A percentile compares a stretch with the other conserved stretches of the same genome.
Evolutionary conservation across 1,284 basidiomycete genomes (phyloP).

Genomic region (Sutorius eximius): DNA sequence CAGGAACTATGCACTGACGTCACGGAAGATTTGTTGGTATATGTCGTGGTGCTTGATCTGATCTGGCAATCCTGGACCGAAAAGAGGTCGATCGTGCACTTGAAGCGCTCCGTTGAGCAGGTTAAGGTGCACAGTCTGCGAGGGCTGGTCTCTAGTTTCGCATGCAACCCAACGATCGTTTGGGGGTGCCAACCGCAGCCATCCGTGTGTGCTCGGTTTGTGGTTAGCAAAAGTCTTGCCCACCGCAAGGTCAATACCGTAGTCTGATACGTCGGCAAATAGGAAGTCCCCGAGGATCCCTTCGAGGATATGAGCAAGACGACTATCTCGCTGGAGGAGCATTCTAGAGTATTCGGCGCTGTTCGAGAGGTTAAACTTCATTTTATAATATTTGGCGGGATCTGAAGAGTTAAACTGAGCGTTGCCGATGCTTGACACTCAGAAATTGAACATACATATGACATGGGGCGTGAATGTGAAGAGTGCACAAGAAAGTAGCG

Average conservation of each 20-base stretch:
- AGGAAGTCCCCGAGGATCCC: too few relatives aligned
- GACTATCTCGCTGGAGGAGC: background rate
- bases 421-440: too few relatives aligned
- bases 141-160: background rate
- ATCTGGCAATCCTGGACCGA: background rate
- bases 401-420: too few relatives aligned
- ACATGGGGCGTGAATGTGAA: background rate
- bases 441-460: too few relatives aligned
- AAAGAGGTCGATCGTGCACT: background rate
- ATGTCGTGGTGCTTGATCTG: background rate
- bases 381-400: too few relatives aligned
- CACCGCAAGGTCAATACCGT: background rate
- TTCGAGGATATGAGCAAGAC: too few relatives aligned
- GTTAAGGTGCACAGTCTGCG: too few relatives aligned
- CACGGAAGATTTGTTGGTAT: slow-evolving; percentile 26
- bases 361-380: too few relatives aligned
- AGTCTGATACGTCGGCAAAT: background rate
- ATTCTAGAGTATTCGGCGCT: background rate
- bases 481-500: background rate
- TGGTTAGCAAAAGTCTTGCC: background rate
- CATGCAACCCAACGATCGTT: background rate
- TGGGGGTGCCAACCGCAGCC: too few relatives aligned
- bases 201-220: background rate
- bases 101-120: background rate
- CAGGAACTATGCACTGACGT: slow-evolving; percentile 17